Evolutionary conservation across 345 rosid genomes (phyloP), one percentile per base, ranked within the genome.

Genomic region (Iberis pinnata): DNA sequence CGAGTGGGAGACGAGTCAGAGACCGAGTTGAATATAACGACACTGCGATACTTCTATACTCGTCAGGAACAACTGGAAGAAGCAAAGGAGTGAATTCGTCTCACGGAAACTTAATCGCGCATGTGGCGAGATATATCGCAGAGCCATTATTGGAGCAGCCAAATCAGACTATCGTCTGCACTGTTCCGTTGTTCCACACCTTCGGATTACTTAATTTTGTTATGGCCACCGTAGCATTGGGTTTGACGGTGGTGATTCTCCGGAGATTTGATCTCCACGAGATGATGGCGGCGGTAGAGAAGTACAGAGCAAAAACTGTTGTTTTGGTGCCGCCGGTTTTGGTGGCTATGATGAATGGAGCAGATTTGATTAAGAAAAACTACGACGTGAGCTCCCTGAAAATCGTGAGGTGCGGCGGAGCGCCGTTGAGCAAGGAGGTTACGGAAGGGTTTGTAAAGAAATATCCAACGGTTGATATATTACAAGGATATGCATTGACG

Each of bases 381-480:
- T 78, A 86, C 51, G 73, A 83, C 45, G 31, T 81, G 56, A 78
- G 89, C 43, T 86, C 84, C 40, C 20, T 86, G 68, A 51, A 59
- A 8, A 55, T 74, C 37, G 74, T 76, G 3, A 11, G 81, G 54
- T 83, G 73, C 0, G 95, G 92, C 1, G 95, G 95, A 4, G 95
- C 95, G 2, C 92, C 95, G n/a, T 73, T 86, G 51, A 75, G 92
- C 51, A 81, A 73, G 69, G 95, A 83, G 18, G 82, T 83, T 54
- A 79, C 73, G 10, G 82, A 81, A 9, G 86, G 83, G 57, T 83
- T 86, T 6, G 4, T 22, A 22, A 6, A 22, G 25, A 22, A 22
- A 22, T 22, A 22, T 22, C 25, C 25, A 22, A 27, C 25, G 31
- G 81, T 75, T 29, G 51, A 24, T n/a, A 78, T 86, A 60, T 69